Base-by-base conservation (phyloP, 2,329 filamentous ascomycete species). In the Penicillium sclerotigenum region DNA sequence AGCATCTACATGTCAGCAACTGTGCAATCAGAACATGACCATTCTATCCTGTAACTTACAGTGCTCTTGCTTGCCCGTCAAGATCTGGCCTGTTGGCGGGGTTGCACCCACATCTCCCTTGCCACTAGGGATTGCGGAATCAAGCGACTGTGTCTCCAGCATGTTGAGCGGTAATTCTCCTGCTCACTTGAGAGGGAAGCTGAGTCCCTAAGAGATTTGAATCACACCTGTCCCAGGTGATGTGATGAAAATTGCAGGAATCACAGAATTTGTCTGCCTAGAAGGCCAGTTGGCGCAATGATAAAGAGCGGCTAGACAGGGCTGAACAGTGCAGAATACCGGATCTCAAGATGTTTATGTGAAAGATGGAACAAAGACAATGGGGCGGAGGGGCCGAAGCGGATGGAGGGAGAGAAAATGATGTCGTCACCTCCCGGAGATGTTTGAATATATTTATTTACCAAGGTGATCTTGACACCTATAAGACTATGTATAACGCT, bases 41-140 rank as follows among this genome's bases (percentile, higher is more conserved):
- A 38, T 20, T 13, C 57, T 37, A 33, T 40, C 75, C 20, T 22
- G 3, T 3, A n/a, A 36, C 87, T 67, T 74, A 96, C 91, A 99
- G 74, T 99, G 94, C 74, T 99, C 94, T 81, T 99, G 93, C 78
- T 97, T 97, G 64, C 94, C 94, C 0, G 92, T 96, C 71, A 99
- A 77, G 61, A 87, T 77, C 47, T 83, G 82, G 22, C 81, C 82
- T 33, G 13, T 5, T 45, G 80, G 80, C 47, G 80, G 79, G 53
- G 76, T 37, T 37, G 48, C 20, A 20, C 34, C 52, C 18, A 5
- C 47, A 51, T 56, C 56, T 52, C 52, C 56, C 47, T 54, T 60
- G 47, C 58, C 59, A 43, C 54, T 60, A 42, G 56, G 51, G 47
- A 63, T 46, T 47, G 52, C 47, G 38, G 58, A 53, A 53, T 56